These are phyloP conservation scores for Pythium coloratum DNA, from an alignment of 352 stramenopile genomes.

Conservation along the genomic window DNA sequence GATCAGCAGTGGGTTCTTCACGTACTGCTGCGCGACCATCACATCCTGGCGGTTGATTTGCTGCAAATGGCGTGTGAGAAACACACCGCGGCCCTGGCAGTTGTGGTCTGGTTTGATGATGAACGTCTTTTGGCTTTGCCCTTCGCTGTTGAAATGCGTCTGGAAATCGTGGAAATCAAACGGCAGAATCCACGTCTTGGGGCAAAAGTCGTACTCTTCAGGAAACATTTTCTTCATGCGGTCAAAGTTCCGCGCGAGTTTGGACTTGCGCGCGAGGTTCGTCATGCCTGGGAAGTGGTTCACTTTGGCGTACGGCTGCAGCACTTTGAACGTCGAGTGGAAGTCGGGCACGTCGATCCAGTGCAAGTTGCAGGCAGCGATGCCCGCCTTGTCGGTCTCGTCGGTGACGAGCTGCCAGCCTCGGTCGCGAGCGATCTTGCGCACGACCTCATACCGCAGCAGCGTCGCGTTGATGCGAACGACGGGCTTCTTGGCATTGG, in stretches of 20 bases:
- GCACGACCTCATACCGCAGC: constrained; percentile 81
- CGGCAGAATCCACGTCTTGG: constrained; percentile 96
- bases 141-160: constrained; percentile 87
- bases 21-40: constrained; percentile 87
- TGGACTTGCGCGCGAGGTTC: constrained; percentile 93
- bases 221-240: constrained; percentile 95
- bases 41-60: constrained; percentile 88
- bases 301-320: constrained; percentile 92
- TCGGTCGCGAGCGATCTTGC: constrained; percentile 71
- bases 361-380: constrained; percentile 89
- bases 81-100: constrained; percentile 92
- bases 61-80: constrained; percentile 90
- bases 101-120: constrained; percentile 95
- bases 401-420: constrained; percentile 77
- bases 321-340: constrained; percentile 81
- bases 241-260: constrained; percentile 94
- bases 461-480: constrained; percentile 77
- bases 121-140: constrained; percentile 90
- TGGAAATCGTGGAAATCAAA: constrained; percentile 93
- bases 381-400: constrained; percentile 62
- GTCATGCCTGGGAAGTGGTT: constrained; percentile 97
- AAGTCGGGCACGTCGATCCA: constrained; percentile 96
- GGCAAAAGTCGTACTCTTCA: constrained; percentile 93
- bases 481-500: constrained; percentile 38
- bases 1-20: constrained; percentile 72